Conservation (phyloP, 352 stramenopile genomes). For the Ochromonadaceae sp. region DNA sequence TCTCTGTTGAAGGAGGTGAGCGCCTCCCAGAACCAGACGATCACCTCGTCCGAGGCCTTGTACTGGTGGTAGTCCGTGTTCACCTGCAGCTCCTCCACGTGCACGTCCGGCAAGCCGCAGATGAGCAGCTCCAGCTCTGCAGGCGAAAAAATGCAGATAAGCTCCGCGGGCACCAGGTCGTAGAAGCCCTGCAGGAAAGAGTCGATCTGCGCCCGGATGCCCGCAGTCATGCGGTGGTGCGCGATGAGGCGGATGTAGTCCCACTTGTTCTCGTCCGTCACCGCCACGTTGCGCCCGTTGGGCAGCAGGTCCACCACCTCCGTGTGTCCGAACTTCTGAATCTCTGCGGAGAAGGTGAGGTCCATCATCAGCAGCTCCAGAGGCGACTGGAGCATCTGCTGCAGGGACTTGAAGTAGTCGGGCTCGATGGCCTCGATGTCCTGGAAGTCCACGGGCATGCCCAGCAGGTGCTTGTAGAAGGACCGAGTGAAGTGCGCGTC, state of each 20-base stretch:
- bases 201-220: slow-evolving; percentile 87
- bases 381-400: slow-evolving; percentile 56
- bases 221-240: slow-evolving; percentile 94
- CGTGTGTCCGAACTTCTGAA: slow-evolving; percentile 8
- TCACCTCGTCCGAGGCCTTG: slow-evolving; percentile 54
- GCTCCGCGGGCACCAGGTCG: slow-evolving; percentile 80
- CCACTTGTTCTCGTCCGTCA: slow-evolving; percentile 91
- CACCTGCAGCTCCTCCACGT: slow-evolving; percentile 83
- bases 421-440: slow-evolving; percentile 84
- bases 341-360: slow-evolving; percentile 56
- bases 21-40: slow-evolving; percentile 93
- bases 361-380: slow-evolving; percentile 56
- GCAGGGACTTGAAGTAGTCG: slow-evolving; percentile 63
- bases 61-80: slow-evolving; percentile 80
- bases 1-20: slow-evolving; percentile 77
- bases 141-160: slow-evolving; percentile 87
- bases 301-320: slow-evolving; percentile 78
- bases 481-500: slow-evolving; percentile 96
- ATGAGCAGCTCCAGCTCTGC: slow-evolving; percentile 93
- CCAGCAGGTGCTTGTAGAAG: slow-evolving; percentile 97
- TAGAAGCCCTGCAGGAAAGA: slow-evolving; percentile 87
- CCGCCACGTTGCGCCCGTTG: slow-evolving; percentile 74
- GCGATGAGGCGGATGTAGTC: slow-evolving; percentile 86
- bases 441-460: slow-evolving; percentile 81
- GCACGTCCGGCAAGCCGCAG: slow-evolving; percentile 90